Evolutionary conservation across 1,139 yeast species (phyloP), one percentile per base, ranked within the genome.

Genomic region (Candida freyschussii): DNA sequence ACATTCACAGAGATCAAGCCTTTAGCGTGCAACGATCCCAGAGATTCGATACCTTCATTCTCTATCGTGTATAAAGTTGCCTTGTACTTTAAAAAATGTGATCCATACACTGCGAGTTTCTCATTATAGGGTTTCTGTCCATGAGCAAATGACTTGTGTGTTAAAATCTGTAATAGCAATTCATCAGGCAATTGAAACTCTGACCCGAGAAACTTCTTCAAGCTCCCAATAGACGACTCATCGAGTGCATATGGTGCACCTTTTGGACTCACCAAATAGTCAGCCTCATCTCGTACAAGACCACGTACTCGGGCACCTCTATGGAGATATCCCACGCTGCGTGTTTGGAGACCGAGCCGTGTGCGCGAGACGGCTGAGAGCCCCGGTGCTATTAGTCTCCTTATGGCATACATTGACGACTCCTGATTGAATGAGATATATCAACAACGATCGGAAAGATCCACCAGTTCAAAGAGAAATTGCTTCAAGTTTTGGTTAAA

Each of bases 91-190:
- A 85, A 62, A 48, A 82, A 65, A 55, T 82, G 84, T 24, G 74
- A 62, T n/a, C 97, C 97, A 60, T 85, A 63, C 32, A 80, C 72
- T 17, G 85, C 69, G 50, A 89, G 66, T 57, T 82, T 83, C 55
- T 86, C 95, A 59, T 89, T 89, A 59, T 81, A 85, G 13, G 96
- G 96, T 50, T 79, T 78, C 41, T 74, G 67, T 12, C 95, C 96
- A 60, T 85, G 93, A 7, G 94, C 94, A 67, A 87, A 89, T 25
- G 95, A 84, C 62, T 89, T 89, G 62, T 89, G 96, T 10, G 96
- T 87, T 50, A 87, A 63, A 21, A 83, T 77, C 61, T 89, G 96
- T 41, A 86, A 63, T 23, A 82, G 65, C 39, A 83, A 48, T 14
- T 52, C 43, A 17, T 56, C 49, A 17, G 68, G 62, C 23, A 72